Conservation (phyloP, 257 asterid genomes). For the Cinchona pubescens region DNA sequence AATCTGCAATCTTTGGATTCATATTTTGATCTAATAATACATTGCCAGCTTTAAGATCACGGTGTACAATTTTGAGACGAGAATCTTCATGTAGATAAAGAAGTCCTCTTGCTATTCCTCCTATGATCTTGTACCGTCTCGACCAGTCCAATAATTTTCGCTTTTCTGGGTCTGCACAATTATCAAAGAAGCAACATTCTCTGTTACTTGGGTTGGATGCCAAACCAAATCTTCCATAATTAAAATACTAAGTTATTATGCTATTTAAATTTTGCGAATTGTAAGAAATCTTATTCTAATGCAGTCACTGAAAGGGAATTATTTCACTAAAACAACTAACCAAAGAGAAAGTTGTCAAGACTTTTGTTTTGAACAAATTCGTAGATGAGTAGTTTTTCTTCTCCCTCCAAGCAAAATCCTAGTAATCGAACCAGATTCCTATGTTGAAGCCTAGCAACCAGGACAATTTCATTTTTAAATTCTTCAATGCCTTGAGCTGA, state of each 20-base stretch:
- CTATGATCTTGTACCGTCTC: slow-evolving; percentile 22
- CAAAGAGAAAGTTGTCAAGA: slow-evolving; percentile 26
- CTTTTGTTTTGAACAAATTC: slow-evolving; percentile 26
- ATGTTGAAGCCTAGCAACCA: slow-evolving; percentile 27
- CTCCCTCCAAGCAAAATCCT: slow-evolving; percentile 20
- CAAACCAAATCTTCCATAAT: background rate
- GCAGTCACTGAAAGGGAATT: background rate
- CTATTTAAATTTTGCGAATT: background rate
- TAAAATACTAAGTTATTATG: background rate
- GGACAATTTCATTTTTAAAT: slow-evolving; percentile 22
- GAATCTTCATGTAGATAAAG: slow-evolving; percentile 37
- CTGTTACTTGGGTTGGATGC: background rate
- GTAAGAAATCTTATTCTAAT: no score
- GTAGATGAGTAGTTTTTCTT: slow-evolving; percentile 26
- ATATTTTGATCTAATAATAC: slow-evolving; percentile 25
- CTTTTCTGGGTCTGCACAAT: slow-evolving; percentile 21
- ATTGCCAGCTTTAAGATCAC: slow-evolving; percentile 35
- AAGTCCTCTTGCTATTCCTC: slow-evolving; percentile 21
- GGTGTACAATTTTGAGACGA: slow-evolving; percentile 27
- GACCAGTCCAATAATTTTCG: slow-evolving; percentile 21
- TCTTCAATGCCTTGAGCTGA: slow-evolving; percentile 25
- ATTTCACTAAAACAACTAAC: background rate
- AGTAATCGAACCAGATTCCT: slow-evolving; percentile 20
- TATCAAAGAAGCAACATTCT: background rate
- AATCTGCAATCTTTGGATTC: slow-evolving; percentile 33